A percentile compares a stretch with the other conserved stretches of the same genome.
These are phyloP conservation scores for Alternaria triticina DNA, from an alignment of 2,329 filamentous ascomycete genomes.

Conservation along the genomic window DNA sequence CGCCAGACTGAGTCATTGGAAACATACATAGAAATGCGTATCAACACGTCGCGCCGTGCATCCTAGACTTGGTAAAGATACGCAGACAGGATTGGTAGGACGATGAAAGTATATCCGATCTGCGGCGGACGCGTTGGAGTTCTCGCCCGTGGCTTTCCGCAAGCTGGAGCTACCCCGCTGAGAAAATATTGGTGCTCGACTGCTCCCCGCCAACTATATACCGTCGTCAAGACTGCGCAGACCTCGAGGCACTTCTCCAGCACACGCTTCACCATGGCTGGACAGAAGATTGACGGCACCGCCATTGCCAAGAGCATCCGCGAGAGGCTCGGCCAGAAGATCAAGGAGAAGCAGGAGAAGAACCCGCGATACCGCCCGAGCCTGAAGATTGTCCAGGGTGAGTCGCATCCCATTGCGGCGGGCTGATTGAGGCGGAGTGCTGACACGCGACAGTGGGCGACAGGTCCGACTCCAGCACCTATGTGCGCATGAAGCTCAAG, in stretches of 20 bases:
- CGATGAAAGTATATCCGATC: constrained; percentile 40
- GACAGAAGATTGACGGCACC: constrained; percentile 92
- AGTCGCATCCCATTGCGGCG: constrained; percentile 32
- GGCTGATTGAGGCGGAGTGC: background rate
- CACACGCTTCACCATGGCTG: constrained; percentile 73
- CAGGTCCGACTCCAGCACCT: constrained; percentile 91
- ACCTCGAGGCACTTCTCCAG: constrained; percentile 53
- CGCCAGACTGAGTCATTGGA: constrained; percentile 26
- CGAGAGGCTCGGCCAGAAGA: constrained; percentile 78
- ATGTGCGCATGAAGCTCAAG: constrained; percentile 99
- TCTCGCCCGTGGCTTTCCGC: constrained; percentile 37
- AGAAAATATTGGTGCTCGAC: constrained; percentile 33
- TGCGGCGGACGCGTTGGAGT: constrained; percentile 36
- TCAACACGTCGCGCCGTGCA: constrained; percentile 20
- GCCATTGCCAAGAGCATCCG: constrained; percentile 93
- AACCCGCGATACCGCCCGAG: constrained; percentile 90
- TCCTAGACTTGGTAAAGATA: constrained; percentile 36
- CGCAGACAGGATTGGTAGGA: constrained; percentile 25
- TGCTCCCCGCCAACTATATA: constrained; percentile 27
- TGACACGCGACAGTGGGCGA: constrained; percentile 72
- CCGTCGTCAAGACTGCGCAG: constrained; percentile 13
- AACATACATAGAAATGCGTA: constrained; percentile 15
- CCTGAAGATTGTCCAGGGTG: constrained; percentile 94
- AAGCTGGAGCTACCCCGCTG: constrained; percentile 40
- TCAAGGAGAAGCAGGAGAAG: constrained; percentile 77